Base-by-base conservation (phyloP, 2,329 filamentous ascomycete species). In the Fusarium sp. region DNA sequence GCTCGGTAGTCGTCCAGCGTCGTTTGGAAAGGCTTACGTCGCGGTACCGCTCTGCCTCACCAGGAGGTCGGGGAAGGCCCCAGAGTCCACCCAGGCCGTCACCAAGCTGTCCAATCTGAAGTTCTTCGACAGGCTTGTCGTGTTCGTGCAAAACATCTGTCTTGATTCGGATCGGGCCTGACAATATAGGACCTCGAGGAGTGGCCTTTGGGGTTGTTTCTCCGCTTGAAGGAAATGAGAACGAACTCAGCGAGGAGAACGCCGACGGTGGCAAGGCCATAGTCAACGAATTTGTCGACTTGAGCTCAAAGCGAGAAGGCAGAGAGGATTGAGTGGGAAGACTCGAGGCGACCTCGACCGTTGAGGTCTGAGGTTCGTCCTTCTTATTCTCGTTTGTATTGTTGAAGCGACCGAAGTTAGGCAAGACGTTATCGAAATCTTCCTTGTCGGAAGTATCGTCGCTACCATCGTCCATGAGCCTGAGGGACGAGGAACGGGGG, bases 1-100 rank as follows among this genome's bases (percentile, higher is more conserved):
- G 80, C 70, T 88, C 85, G 45, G 82, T 86, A 6, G 87, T 82
- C 23, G 85, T 87, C 86, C 86, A 88, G 26, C 86, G 80, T 52
- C 86, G 77, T 76, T 88, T 88, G 2, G 80, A 78, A 20, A 80
- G 78, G 34, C 79, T 81, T 57, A 81, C 59, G 58, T 87, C 85
- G 8, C 83, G 78, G 31, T 80, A 76, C 31, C 77, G 78, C 54
- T 86, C 85, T 1, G 81, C 82, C 41, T 83, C 80, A 9, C 79
- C 82, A 15, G 81, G 78, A 20, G 83, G 80, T 51, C 77, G 76
- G 4, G 83, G 82, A 11, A 80, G 70, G 6, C 81, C 81, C 83
- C 82, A 84, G 4, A 81, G 79, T 18, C 84, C 84, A 62, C 77
- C 82, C 26, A 74, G 64, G 3, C 76, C 80, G 52, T 71, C 80